Evolutionary conservation across 192 early-diverging fungal genomes (phyloP), one percentile per base, ranked within the genome.

Genomic region (Backusella sp.): DNA sequence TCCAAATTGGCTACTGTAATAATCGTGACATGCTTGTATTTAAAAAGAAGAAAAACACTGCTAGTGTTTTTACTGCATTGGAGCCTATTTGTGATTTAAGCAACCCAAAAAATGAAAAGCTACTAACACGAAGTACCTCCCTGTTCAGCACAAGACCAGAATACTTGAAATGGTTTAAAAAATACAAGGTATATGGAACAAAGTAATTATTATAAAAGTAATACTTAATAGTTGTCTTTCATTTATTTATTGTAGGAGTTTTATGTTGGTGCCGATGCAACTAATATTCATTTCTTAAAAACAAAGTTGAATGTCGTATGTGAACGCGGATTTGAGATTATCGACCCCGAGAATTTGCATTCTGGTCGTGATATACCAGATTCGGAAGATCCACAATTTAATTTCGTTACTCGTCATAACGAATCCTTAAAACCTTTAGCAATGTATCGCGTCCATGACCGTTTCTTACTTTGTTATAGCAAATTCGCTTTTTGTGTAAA

Each of bases 401-500:
- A 93, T 59, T 96, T 97, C 86, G 93, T 96, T 15, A 86, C 89
- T 62, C 92, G 92, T 74, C 88, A 90, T 74, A 49, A 70, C 32
- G 95, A 97, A 76, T 89, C 87, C 21, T 79, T 74, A 21, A 91
- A 91, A 52, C 95, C 97, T 11, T 90, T 97, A 62, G 90, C 93
- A 9, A 89, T 99, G 72, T 98, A 94, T 84, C 87, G 95, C 34
- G 85, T 96, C 41, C 84, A 87, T 9, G 88, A 92, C 46, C 72
- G 73, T n/a, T 96, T 96, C 82, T 82, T 99, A 65, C 86, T 99
- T 34, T 98, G 96, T 81, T 99, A 99, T 82, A 91, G 94, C 85
- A 94, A 97, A 80, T 94, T 96, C 85, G 95, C 92, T 2, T 98
- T 99, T 77, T 98, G 91, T 79, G 92, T 99, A 32, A 92, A 98